A percentile compares a stretch with the other conserved stretches of the same genome.
Evolutionary conservation across 176 grass and related monocot genomes (phyloP).

Genomic region (Pharus latifolius): DNA sequence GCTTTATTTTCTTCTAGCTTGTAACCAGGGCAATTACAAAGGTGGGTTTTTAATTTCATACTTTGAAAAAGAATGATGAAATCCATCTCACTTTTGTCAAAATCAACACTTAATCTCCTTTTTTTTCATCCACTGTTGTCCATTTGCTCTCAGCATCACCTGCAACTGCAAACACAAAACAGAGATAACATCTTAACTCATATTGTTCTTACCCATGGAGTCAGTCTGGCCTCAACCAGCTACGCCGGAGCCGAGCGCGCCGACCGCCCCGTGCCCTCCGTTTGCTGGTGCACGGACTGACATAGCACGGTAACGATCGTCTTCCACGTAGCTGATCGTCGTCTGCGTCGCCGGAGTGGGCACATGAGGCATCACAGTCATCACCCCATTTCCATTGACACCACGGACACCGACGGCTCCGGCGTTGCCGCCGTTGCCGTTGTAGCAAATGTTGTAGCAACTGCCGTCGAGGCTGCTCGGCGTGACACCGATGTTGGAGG

Average conservation of each 20-base stretch:
- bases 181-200: constrained; percentile 16
- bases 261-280: neutral
- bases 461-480: neutral
- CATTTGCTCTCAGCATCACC: neutral
- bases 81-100: neutral
- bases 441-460: neutral
- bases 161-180: constrained; percentile 6
- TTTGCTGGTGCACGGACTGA: neutral
- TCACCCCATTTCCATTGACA: neutral
- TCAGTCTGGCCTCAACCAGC: neutral
- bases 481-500: neutral
- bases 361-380: neutral
- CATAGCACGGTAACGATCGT: neutral
- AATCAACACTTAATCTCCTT: neutral
- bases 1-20: neutral
- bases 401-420: neutral
- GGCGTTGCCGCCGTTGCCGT: neutral
- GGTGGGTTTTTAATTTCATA: neutral
- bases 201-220: neutral
- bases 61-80: neutral
- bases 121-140: no score
- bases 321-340: neutral
- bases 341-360: neutral
- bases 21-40: neutral
- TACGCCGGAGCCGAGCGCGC: neutral